phyloP scores from a whole-genome alignment of 768 basidiomycete species.

The Hysterangium stoloniferum region DNA sequence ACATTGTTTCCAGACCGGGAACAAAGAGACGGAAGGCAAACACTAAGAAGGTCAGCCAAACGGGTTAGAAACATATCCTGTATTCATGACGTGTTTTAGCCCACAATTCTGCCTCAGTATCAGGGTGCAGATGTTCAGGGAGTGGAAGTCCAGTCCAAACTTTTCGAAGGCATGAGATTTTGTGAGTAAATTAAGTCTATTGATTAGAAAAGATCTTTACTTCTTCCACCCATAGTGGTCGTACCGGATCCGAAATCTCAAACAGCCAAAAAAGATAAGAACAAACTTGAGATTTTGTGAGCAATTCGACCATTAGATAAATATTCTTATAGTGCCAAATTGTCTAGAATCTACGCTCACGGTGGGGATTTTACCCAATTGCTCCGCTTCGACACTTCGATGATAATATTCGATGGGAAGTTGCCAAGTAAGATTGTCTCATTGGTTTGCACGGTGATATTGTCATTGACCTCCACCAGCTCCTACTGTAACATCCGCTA shows the following conservation, averaged over 20 bases:
- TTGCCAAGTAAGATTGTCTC: constrained; percentile 48
- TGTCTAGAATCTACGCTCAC: constrained; percentile 55
- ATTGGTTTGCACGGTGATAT: not conserved
- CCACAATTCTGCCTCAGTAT: constrained; percentile 55
- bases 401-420: constrained; percentile 63
- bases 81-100: constrained; percentile 27
- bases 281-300: constrained; percentile 57
- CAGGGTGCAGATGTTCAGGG: constrained; percentile 55
- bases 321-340: not conserved
- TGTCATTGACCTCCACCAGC: constrained; percentile 33
- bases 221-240: constrained; percentile 46
- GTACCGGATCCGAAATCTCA: constrained; percentile 66
- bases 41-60: constrained; percentile 38
- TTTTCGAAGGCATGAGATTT: constrained; percentile 75
- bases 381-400: constrained; percentile 42
- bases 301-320: constrained; percentile 15
- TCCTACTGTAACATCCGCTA: constrained; percentile 61
- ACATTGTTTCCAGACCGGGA: no score
- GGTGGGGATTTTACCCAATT: constrained; percentile 63
- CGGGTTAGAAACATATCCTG: not conserved
- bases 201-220: constrained; percentile 17
- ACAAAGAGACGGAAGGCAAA: constrained; percentile 56
- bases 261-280: constrained; percentile 61
- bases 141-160: constrained; percentile 47
- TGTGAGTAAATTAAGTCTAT: constrained; percentile 39